Base-by-base conservation (phyloP, 257 asterid genomes). In the Thymus mandschuricus region DNA sequence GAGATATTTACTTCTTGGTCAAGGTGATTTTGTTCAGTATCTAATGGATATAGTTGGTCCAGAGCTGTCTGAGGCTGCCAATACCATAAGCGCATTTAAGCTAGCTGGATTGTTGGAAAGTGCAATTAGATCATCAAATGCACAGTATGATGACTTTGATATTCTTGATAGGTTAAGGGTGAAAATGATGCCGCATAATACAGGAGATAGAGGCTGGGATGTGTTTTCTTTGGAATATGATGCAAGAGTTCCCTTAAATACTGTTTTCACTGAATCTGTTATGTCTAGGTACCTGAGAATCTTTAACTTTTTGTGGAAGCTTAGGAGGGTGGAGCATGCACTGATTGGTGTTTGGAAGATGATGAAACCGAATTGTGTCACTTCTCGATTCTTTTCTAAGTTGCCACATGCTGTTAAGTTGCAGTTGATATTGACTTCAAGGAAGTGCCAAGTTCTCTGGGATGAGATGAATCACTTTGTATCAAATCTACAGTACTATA, bases 181-280 rank as follows among this genome's bases (percentile, higher is more conserved):
- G 73, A 95, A 92, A 81, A 87, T 95, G 97, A 84, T 95, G 96
- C 99, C 96, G 5, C 98, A 92, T 80, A 89, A 88, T 68, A 69
- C 90, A 0, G 99, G 99, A 68, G 99, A 95, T 70, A 88, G 90
- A 82, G 99, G 98, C 46, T 95, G 99, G 99, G 99, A 95, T 79
- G 99, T 95, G 55, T 95, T 92, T 77, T 95, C 99, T 6, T 75
- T 95, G 88, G 99, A 95, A 79, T 95, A 92, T 55, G 96, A 92
- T 81, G 92, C 99, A 30, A 78, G 92, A 52, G 94, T 92, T 75
- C 98, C 98, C 10, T 77, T 95, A 61, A 87, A 95, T 71, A 95
- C 99, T 13, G 80, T 95, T 64, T 92, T 95, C 64, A 89, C 99
- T 0, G 98, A 95, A 76, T 86, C 96, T 65, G 96, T 92, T 52